phyloP scores from a whole-genome alignment of 2,329 filamentous ascomycete genomes.

The Fusarium sp. region DNA sequence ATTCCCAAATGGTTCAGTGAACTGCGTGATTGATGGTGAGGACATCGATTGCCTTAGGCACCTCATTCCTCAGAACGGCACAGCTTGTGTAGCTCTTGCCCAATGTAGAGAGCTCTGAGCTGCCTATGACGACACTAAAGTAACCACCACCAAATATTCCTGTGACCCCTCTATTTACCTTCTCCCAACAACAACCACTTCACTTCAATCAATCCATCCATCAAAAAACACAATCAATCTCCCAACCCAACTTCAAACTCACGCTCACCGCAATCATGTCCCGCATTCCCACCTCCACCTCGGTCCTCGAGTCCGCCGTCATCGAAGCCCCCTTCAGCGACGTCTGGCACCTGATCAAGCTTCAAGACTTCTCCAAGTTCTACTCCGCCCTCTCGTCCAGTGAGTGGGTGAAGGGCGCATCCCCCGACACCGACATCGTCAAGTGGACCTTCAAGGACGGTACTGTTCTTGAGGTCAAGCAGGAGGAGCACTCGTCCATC shows the following conservation, averaged over 20 bases:
- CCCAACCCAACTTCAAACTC: not conserved
- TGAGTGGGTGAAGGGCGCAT: conserved; percentile 70
- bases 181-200: conserved; percentile 6
- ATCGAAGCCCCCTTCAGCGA: conserved; percentile 72
- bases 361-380: conserved; percentile 73
- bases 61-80: not conserved
- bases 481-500: conserved; percentile 79
- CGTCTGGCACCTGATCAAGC: conserved; percentile 81
- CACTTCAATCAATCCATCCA: not conserved
- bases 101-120: conserved; percentile 19
- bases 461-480: conserved; percentile 74
- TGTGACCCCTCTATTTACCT: conserved; percentile 23
- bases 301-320: conserved; percentile 72
- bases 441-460: conserved; percentile 78
- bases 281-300: conserved; percentile 71
- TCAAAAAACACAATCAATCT: not conserved
- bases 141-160: not conserved
- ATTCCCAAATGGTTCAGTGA: not conserved
- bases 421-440: conserved; percentile 72
- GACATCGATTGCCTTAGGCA: conserved; percentile 18
- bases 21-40: not conserved
- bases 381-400: conserved; percentile 69
- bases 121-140: conserved; percentile 27
- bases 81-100: conserved; percentile 4
- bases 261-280: conserved; percentile 31